A percentile compares a stretch with the other conserved stretches of the same genome.
These are phyloP conservation scores for Miamiensis avidus DNA, from an alignment of 169 alveolate species.

Conservation along the genomic window DNA sequence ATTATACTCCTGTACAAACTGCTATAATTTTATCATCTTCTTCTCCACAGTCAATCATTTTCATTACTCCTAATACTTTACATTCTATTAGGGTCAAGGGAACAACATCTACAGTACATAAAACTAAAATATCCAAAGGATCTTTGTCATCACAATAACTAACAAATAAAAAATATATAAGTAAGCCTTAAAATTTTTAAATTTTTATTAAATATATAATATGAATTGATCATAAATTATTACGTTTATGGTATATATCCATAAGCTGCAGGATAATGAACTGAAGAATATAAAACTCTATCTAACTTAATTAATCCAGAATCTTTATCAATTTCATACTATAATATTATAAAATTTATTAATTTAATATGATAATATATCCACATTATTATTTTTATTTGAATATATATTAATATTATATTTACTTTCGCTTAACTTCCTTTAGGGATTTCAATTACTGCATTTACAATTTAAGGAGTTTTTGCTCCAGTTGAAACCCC, in stretches of 20 bases:
- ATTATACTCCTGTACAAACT: constrained; percentile 26
- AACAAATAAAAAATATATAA: no score
- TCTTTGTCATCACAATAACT: constrained; percentile 51
- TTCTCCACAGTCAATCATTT: constrained; percentile 57
- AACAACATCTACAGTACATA: constrained; percentile 46
- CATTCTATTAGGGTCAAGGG: constrained; percentile 48
- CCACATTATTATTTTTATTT: no score
- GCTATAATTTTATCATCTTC: constrained; percentile 57
- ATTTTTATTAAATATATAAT: no score
- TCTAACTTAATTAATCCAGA: constrained; percentile 48
- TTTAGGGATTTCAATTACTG: constrained; percentile 52
- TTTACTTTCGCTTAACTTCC: constrained; percentile 43
- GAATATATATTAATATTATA: no score
- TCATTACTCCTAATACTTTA: constrained; percentile 52
- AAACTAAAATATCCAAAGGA: constrained; percentile 57
- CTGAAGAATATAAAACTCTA: constrained; percentile 55
- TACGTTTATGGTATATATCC: constrained; percentile 54
- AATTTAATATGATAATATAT: no score
- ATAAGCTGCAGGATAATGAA: constrained; percentile 57
- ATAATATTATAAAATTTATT: no score
- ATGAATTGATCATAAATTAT: neutral
- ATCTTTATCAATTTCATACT: constrained; percentile 55
- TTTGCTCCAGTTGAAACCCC: constrained; percentile 45
- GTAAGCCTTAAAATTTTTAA: no score
- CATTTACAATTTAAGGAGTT: constrained; percentile 30